Evolutionary conservation across 345 rosid genomes (phyloP), one percentile per base, ranked within the genome.

Genomic region (Eucalyptus curtisii): DNA sequence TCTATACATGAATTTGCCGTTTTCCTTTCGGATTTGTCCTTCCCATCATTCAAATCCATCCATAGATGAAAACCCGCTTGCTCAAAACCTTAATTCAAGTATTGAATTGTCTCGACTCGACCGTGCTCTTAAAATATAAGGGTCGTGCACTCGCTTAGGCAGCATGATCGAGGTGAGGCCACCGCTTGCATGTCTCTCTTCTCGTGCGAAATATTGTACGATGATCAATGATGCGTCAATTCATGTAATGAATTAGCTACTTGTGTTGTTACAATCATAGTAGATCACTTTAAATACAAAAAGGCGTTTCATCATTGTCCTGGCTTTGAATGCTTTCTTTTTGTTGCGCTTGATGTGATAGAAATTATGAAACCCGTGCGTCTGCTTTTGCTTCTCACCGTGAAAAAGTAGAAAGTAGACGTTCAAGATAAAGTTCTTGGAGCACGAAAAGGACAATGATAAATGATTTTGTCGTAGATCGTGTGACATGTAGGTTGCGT

Each of bases 1-100:
- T 37, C 2, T 37, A 37, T 71, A 1, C 1, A 71, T 19, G 8
- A 33, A 9, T 71, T 19, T 19, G 4, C 7, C 1, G 0, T 71
- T 71, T 10, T 19, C 2, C 13, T 68, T 17, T 31, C 0, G 13
- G 2, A 33, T 68, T 4, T 33, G 4, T 40, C 24, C 1, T 68
- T 68, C 44, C 44, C 44, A 8, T 19, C 13, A 37, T 71, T 71
- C 5, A 37, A 5, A 71, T 37, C 4, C 13, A 71, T 33, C 4
- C 27, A 10, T 3, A 0, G 2, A 37, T 19, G 81, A 37, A 33
- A 71, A 71, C 4, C 4, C 8, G 19, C 13, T 33, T 10, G 27
- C 27, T 11, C 13, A 10, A 5, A 10, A 10, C 7, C 81, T 4
- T 5, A 37, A 8, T 22, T 37, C 30, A 10, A 76, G 47, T 47